Evolutionary conservation across 2,329 filamentous ascomycete genomes (phyloP).

Genomic region (Talaromyces sp.): DNA sequence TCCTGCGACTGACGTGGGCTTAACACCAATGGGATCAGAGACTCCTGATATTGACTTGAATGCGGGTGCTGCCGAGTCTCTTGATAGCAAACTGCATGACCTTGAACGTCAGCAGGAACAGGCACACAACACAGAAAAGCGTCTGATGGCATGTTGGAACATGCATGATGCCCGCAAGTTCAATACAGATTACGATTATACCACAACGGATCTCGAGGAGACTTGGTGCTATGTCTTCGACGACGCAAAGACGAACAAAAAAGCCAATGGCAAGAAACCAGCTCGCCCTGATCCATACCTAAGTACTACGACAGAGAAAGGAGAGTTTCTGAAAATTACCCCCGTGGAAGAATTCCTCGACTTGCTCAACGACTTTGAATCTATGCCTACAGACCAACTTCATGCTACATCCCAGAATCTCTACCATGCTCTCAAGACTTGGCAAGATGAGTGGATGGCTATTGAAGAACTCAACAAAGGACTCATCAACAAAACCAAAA

Average conservation of each 20-base stretch:
- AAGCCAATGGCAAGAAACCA: constrained; percentile 22
- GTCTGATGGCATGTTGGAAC: constrained; percentile 33
- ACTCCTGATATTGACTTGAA: constrained; percentile 2
- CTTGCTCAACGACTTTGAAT: constrained; percentile 33
- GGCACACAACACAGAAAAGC: constrained; percentile 24
- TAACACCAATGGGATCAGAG: constrained; percentile 15
- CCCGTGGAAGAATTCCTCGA: constrained; percentile 32
- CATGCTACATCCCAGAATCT: constrained; percentile 53
- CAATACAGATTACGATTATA: constrained; percentile 30
- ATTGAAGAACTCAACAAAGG: constrained; percentile 47
- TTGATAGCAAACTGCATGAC: constrained; percentile 20
- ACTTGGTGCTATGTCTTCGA: constrained; percentile 32
- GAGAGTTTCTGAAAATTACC: constrained; percentile 36
- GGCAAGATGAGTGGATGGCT: constrained; percentile 56
- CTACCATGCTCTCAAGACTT: constrained; percentile 47
- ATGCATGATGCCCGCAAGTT: constrained; percentile 33
- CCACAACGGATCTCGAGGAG: constrained; percentile 24
- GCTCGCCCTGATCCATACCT: constrained; percentile 33
- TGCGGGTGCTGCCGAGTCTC: constrained; percentile 12
- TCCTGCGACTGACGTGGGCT: constrained; percentile 13
- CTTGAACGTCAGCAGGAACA: constrained; percentile 21
- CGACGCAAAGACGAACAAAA: constrained; percentile 29
- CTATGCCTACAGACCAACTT: constrained; percentile 48
- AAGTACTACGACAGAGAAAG: constrained; percentile 23
- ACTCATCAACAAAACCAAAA: constrained; percentile 46